phyloP scores from a whole-genome alignment of 179 eudicot species.

The Patellifolia procumbens region DNA sequence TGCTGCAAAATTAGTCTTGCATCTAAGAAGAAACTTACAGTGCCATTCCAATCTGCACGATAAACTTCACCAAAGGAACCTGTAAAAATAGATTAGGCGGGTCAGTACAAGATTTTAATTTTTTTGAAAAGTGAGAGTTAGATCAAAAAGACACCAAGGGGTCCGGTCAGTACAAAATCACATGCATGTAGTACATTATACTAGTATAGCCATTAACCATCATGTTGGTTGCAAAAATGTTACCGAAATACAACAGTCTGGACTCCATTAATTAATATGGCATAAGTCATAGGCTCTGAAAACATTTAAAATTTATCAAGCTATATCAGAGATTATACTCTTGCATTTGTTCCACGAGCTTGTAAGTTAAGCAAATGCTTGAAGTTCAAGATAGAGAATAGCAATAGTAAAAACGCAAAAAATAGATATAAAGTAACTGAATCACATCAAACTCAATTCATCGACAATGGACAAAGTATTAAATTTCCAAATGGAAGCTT shows the following conservation, averaged over 20 bases:
- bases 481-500: background rate
- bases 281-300: background rate
- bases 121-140: no score
- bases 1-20: background rate
- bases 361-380: background rate
- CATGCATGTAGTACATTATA: no score
- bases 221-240: background rate
- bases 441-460: background rate
- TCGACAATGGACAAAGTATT: background rate
- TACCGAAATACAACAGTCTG: background rate
- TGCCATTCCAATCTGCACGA: constrained; percentile 94
- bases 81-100: no score
- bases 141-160: no score
- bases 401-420: background rate
- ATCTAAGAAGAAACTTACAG: constrained; percentile 61
- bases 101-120: no score
- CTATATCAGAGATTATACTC: no score
- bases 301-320: background rate
- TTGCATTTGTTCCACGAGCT: background rate
- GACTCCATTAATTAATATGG: background rate
- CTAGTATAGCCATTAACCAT: background rate
- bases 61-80: constrained; percentile 98
- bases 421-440: background rate
- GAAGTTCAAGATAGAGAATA: background rate
- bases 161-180: no score